A percentile compares a stretch with the other conserved stretches of the same genome.
Evolutionary conservation across 2,329 filamentous ascomycete species (phyloP).

Genomic region (Alternaria gaisen): DNA sequence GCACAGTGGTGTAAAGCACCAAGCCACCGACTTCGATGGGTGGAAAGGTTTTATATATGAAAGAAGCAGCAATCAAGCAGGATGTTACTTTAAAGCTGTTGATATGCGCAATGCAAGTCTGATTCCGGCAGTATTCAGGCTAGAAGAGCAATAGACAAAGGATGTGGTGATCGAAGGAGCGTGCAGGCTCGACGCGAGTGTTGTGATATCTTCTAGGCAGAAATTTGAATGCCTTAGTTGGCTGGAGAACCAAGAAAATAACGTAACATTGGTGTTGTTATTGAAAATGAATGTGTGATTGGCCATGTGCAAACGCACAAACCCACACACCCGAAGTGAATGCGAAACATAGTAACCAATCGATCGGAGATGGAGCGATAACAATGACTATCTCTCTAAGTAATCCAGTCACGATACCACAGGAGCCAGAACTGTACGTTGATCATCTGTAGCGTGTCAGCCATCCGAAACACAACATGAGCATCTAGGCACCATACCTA

Average conservation of each 20-base stretch:
- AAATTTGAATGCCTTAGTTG: not conserved
- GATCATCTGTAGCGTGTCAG: not conserved
- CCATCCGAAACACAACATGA: not conserved
- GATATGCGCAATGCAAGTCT: not conserved
- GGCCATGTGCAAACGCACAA: not conserved
- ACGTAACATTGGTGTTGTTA: not conserved
- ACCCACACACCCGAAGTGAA: not conserved
- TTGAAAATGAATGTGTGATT: not conserved
- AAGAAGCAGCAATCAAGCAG: not conserved
- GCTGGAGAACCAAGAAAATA: not conserved
- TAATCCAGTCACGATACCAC: not conserved
- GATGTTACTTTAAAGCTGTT: not conserved
- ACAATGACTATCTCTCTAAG: not conserved
- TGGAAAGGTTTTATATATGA: not conserved
- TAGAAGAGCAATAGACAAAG: not conserved
- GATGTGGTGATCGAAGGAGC: not conserved
- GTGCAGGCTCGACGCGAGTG: not conserved
- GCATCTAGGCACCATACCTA: not conserved
- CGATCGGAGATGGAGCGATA: not conserved
- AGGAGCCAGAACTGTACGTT: not conserved
- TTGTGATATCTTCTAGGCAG: not conserved
- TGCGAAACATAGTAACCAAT: not conserved
- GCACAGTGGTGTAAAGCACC: not conserved
- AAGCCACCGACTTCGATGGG: too few relatives aligned
- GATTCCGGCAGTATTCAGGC: not conserved